Percentiles rank a stretch among this genome's conserved stretches.
Evolutionary conservation across 2,329 filamentous ascomycete species (phyloP).

Genomic region (Talaromyces verruculosus): DNA sequence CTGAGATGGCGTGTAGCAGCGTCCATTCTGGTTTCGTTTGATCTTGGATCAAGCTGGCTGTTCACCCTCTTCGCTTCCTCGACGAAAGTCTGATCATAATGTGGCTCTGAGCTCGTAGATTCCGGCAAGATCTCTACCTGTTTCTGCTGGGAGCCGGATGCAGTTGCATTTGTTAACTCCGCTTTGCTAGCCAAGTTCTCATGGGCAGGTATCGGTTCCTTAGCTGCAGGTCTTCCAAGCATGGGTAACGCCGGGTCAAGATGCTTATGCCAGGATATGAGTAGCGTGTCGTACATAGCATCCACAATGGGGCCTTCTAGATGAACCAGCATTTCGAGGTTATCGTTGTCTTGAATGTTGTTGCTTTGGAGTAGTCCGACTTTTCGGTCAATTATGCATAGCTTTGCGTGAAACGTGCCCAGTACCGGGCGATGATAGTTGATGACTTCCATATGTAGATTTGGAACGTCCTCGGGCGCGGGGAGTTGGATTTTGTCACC

Average conservation of each 20-base stretch:
- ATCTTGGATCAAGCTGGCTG: constrained; percentile 52
- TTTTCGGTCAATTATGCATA: constrained; percentile 71
- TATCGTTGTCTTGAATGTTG: constrained; percentile 74
- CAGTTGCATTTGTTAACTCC: background rate
- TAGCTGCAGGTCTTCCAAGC: constrained; percentile 51
- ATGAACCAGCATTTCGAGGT: constrained; percentile 77
- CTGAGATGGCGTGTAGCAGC: constrained; percentile 66
- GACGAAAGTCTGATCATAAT: constrained; percentile 64
- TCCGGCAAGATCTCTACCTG: constrained; percentile 46
- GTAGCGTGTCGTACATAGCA: constrained; percentile 69
- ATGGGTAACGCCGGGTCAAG: constrained; percentile 62
- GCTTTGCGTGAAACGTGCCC: constrained; percentile 76
- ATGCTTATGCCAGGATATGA: constrained; percentile 69
- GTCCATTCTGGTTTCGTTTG: constrained; percentile 55
- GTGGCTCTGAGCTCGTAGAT: constrained; percentile 59
- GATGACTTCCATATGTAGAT: constrained; percentile 69
- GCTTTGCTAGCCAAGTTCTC: background rate
- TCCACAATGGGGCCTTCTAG: constrained; percentile 76
- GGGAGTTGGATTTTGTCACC: constrained; percentile 62
- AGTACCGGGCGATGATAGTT: constrained; percentile 70
- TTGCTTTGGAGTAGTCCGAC: constrained; percentile 73
- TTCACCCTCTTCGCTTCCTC: constrained; percentile 65
- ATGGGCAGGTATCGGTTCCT: background rate
- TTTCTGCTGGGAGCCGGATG: constrained; percentile 22
- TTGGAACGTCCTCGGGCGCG: constrained; percentile 63